phyloP scores from a whole-genome alignment of 2,329 filamentous ascomycete genomes.

The Aspergillus alliaceus region DNA sequence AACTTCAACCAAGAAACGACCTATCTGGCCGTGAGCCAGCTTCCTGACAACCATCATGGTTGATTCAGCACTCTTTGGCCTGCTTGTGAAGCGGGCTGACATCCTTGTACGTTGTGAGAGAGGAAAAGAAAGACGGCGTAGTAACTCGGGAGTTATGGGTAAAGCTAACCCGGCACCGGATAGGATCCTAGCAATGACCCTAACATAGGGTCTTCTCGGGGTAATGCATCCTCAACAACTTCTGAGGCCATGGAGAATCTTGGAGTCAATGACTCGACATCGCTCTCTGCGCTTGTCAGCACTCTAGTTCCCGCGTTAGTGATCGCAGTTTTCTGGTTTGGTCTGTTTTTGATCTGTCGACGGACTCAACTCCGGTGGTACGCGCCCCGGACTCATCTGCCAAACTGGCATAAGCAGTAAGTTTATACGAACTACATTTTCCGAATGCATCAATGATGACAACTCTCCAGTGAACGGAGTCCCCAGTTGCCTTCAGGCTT shows the following conservation, averaged over 20 bases:
- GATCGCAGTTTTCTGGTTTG: slow-evolving; percentile 45
- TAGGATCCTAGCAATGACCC: slow-evolving; percentile 42
- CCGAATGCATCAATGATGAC: not conserved
- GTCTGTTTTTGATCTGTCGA: slow-evolving; percentile 48
- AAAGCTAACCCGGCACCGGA: not conserved
- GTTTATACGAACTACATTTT: slow-evolving; percentile 1
- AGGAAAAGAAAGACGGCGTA: not conserved
- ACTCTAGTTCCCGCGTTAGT: slow-evolving; percentile 51
- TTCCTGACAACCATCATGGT: slow-evolving; percentile 4
- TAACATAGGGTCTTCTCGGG: slow-evolving; percentile 43
- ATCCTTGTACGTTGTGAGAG: slow-evolving; percentile 4
- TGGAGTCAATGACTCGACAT: slow-evolving; percentile 46
- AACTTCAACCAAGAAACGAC: not conserved
- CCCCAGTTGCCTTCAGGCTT: slow-evolving; percentile 49
- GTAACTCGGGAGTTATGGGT: not conserved
- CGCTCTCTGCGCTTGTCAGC: slow-evolving; percentile 48
- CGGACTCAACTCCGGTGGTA: slow-evolving; percentile 48
- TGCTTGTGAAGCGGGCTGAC: not conserved
- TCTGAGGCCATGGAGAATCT: slow-evolving; percentile 31
- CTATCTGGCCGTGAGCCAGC: not conserved
- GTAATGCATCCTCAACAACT: slow-evolving; percentile 37
- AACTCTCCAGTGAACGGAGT: slow-evolving; percentile 43
- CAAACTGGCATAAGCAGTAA: slow-evolving; percentile 43
- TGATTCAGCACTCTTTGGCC: not conserved
- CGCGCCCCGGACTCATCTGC: slow-evolving; percentile 44